Base-by-base conservation (phyloP, 108 stramenopile species). In the Fragilariopsis cylindrus region DNA sequence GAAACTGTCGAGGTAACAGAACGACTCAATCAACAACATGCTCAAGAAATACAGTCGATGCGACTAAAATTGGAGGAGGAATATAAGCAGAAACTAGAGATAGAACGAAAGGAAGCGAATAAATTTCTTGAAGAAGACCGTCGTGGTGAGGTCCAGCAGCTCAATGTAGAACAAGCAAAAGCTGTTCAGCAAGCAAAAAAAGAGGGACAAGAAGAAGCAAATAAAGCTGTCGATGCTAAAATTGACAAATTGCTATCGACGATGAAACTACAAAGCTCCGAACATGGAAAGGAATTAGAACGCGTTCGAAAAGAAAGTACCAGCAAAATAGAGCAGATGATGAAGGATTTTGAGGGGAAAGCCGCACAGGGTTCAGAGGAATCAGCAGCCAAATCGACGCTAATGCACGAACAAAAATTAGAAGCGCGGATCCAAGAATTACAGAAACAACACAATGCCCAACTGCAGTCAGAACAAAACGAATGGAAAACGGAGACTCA, bases 171-270 rank as follows among this genome's bases (percentile, higher is more conserved):
- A 13, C 66, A 68, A 46, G 53, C 68, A 47, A 40, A 58, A 9
- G 85, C 82, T 54, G 21, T 84, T 15, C 73, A 74, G 50, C 55
- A 73, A n/a, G 62, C 73, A 1, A 73, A 71, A 19, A 60, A 75
- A 30, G 86, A 79, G n/a, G 57, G 74, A 43, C 70, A 73, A 44
- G 73, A 48, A 50, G 60, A 77, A 18, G 75, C 80, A 4, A 45
- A 56, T 50, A 76, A 74, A 65, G 58, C 76, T 7, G 55, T 53
- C 11, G 72, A 84, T 12, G 77, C 49, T 19, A 60, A 84, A 74
- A 46, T 78, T n/a, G 67, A 79, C 16, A 76, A 83, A 66, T 52
- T 75, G 46, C 21, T 80, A 18, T 47, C 62, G n/a, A 75, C 73
- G 15, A 79, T 65, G 81, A 56, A 76, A 74, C 48, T 66, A 30